Conservation (phyloP, 495 filamentous ascomycete species). For the Daldinia decipiens region DNA sequence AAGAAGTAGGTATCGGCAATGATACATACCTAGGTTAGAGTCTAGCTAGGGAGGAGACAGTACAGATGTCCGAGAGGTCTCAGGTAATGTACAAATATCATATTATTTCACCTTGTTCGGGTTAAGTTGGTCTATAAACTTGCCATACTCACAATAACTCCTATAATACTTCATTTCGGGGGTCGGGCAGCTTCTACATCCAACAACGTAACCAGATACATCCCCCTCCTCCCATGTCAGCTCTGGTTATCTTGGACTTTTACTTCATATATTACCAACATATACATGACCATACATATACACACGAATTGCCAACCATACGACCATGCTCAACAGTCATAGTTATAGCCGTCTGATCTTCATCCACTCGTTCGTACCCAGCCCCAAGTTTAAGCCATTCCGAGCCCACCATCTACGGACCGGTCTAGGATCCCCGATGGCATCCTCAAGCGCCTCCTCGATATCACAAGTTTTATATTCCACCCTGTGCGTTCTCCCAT, state of each 20-base stretch:
- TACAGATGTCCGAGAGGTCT: too few relatives aligned
- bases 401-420: constrained; percentile 89
- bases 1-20: not conserved
- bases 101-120: too few relatives aligned
- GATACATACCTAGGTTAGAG: too few relatives aligned
- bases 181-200: too few relatives aligned
- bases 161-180: too few relatives aligned
- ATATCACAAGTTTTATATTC: constrained; percentile 97
- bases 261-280: constrained; percentile 3
- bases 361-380: constrained; percentile 94
- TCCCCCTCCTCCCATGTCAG: not conserved
- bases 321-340: not conserved
- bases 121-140: too few relatives aligned
- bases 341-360: constrained; percentile 60
- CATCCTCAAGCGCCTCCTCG: constrained; percentile 92
- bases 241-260: not conserved
- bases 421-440: constrained; percentile 72
- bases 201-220: not conserved
- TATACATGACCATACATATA: not conserved
- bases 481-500: constrained; percentile 63
- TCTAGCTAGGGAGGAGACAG: too few relatives aligned
- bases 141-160: too few relatives aligned
- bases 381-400: constrained; percentile 86
- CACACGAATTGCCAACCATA: not conserved
- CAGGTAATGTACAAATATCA: too few relatives aligned